Evolutionary conservation across 768 basidiomycete species (phyloP), one percentile per base, ranked within the genome.

Genomic region (Solioccasus polychromus): DNA sequence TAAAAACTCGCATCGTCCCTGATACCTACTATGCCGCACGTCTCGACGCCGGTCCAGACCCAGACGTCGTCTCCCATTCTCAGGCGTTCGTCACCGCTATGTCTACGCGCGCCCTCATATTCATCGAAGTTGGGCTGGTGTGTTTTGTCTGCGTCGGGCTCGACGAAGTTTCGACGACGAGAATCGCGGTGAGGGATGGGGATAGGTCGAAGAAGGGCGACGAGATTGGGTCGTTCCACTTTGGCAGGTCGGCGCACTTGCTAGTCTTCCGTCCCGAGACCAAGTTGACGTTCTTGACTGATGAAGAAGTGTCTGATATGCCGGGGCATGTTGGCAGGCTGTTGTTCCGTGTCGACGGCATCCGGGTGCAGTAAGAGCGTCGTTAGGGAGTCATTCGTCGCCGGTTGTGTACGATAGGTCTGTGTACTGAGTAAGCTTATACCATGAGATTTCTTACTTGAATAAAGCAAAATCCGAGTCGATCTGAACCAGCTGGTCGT

Each of bases 111-210:
- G 71, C 71, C 0, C 55, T 83, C 40, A 73, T 85, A 47, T 83
- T 75, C 58, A 83, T 85, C 61, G 64, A 78, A 50, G 78, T 84
- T 31, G 81, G 82, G 2, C 50, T 83, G 32, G 69, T 82, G 71
- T 75, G 72, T 45, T 81, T 83, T 60, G 66, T 85, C 3, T 79
- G 62, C 0, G 71, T 84, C 9, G 82, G 83, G 0, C 80, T 85
- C 71, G 68, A 69, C 1, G 82, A 85, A 59, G 72, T 84, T 1
- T 83, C 79, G 25, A 82, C 79, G n/a, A 78, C 76, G 48, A 72
- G 76, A 50, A 55, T 74, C 17, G 73, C 64, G 1, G 80, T 82
- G 18, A 62, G 61, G 55, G 66, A 59, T 14, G 75, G 77, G 1
- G 58, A 80, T 24, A 47, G 48, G 30, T 59, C 83, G 19, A 65